Conservation (phyloP, 805 yeast species). For the Myxozyma sirexii region DNA sequence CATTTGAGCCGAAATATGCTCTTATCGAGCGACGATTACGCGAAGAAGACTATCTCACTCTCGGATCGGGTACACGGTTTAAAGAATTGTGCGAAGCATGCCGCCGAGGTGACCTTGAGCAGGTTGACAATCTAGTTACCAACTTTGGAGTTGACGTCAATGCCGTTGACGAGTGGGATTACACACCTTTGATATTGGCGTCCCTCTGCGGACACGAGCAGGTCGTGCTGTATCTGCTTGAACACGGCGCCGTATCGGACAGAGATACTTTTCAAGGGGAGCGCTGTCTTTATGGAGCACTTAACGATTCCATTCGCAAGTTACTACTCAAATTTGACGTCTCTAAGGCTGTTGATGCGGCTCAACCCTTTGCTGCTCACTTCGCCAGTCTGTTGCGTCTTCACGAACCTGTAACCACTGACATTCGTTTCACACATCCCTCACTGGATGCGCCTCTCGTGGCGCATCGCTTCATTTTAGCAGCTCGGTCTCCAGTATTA, state of each 20-base stretch:
- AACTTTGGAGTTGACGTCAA: slow-evolving; percentile 57
- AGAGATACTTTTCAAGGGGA: slow-evolving; percentile 83
- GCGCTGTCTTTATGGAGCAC: slow-evolving; percentile 75
- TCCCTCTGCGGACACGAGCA: slow-evolving; percentile 32
- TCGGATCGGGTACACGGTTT: slow-evolving; percentile 24
- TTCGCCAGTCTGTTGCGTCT: slow-evolving; percentile 52
- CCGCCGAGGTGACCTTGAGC: slow-evolving; percentile 66
- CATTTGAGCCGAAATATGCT: slow-evolving; percentile 26
- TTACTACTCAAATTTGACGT: slow-evolving; percentile 62
- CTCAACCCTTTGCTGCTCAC: slow-evolving; percentile 75
- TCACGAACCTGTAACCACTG: slow-evolving; percentile 37
- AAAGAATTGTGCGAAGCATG: slow-evolving; percentile 64
- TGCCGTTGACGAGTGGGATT: slow-evolving; percentile 70
- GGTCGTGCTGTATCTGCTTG: slow-evolving; percentile 62
- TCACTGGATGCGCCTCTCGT: slow-evolving; percentile 8
- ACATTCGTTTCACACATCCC: slow-evolving; percentile 23
- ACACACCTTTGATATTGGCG: slow-evolving; percentile 66
- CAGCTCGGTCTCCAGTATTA: slow-evolving; percentile 42
- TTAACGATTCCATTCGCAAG: slow-evolving; percentile 65
- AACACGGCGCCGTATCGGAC: slow-evolving; percentile 75
- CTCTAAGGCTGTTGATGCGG: slow-evolving; percentile 65
- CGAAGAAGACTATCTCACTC: slow-evolving; percentile 17
- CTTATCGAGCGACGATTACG: slow-evolving; percentile 21
- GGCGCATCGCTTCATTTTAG: slow-evolving; percentile 38
- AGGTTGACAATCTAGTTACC: slow-evolving; percentile 56